Conservation (phyloP, 345 rosid genomes). For the Dimocarpus longan region DNA sequence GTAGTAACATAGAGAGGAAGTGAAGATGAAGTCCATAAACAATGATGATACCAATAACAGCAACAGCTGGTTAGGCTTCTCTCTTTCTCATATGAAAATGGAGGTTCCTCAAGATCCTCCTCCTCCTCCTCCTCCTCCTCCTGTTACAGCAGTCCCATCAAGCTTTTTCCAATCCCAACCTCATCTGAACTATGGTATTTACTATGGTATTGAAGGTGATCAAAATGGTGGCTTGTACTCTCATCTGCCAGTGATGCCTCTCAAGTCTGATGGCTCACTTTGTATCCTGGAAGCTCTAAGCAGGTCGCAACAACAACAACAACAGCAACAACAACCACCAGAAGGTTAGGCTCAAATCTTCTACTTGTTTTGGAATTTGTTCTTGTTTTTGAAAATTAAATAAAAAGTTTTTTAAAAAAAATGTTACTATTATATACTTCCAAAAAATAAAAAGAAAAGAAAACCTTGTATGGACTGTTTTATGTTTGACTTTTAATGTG, state of each 20-base stretch:
- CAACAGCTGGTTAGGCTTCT: slow-evolving; percentile 72
- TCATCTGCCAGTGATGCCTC: slow-evolving; percentile 76
- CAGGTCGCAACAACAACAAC: slow-evolving; percentile 73
- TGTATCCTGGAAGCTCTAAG: slow-evolving; percentile 84
- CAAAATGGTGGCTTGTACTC: slow-evolving; percentile 46
- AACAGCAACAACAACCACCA: slow-evolving; percentile 60
- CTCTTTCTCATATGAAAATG: slow-evolving; percentile 80
- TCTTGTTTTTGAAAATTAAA: slow-evolving; percentile 16
- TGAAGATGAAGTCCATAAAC: slow-evolving; percentile 60
- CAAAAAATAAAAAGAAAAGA: not conserved
- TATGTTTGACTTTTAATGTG: slow-evolving; percentile 37
- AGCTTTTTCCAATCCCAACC: slow-evolving; percentile 37
- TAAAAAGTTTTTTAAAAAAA: not conserved
- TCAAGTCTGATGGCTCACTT: slow-evolving; percentile 94
- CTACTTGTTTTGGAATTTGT: slow-evolving; percentile 25
- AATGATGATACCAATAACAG: slow-evolving; percentile 47
- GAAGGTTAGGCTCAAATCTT: slow-evolving; percentile 49
- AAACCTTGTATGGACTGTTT: slow-evolving; percentile 20
- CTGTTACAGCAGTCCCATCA: slow-evolving; percentile 37
- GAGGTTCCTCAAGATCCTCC: slow-evolving; percentile 36
- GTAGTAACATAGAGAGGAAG: slow-evolving; percentile 23
- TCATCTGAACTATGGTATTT: slow-evolving; percentile 47
- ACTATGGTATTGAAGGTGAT: slow-evolving; percentile 52
- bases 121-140: slow-evolving; percentile 23
- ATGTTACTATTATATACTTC: not conserved